These are phyloP conservation scores for Zygosaccharomyces sapae DNA, from an alignment of 1,139 yeast genomes.

Conservation along the genomic window DNA sequence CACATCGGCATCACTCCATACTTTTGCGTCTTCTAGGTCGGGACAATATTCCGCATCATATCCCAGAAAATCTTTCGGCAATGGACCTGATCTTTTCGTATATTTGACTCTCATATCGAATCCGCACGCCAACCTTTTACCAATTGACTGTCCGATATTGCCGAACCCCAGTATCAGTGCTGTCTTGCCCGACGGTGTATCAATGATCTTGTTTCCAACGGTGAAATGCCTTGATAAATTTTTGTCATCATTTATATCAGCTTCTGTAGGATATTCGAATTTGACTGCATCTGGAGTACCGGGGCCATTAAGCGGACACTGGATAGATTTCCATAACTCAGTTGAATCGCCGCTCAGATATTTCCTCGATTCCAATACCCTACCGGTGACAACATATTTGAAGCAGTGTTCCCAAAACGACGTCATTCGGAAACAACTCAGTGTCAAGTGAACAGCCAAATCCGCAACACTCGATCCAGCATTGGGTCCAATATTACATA, in stretches of 20 bases:
- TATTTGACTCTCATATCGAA: constrained; percentile 69
- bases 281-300: neutral
- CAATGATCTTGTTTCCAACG: constrained; percentile 48
- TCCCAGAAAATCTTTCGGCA: constrained; percentile 44
- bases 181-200: constrained; percentile 55
- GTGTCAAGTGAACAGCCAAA: constrained; percentile 55
- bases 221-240: constrained; percentile 37
- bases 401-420: constrained; percentile 47
- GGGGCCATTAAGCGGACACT: constrained; percentile 15
- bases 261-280: constrained; percentile 3
- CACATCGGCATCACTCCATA: constrained; percentile 48
- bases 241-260: constrained; percentile 2
- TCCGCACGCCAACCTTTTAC: constrained; percentile 45
- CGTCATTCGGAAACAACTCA: constrained; percentile 61
- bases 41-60: constrained; percentile 46
- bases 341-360: constrained; percentile 39
- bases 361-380: constrained; percentile 37
- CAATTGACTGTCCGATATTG: constrained; percentile 66
- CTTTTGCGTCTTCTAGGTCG: constrained; percentile 35
- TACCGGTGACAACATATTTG: constrained; percentile 38
- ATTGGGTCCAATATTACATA: constrained; percentile 64
- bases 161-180: constrained; percentile 79
- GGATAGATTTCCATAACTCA: constrained; percentile 12
- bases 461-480: constrained; percentile 74
- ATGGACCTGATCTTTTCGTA: constrained; percentile 49